Conservation (phyloP, 148 eudicot genomes). For the Rhododendron ovatum region DNA sequence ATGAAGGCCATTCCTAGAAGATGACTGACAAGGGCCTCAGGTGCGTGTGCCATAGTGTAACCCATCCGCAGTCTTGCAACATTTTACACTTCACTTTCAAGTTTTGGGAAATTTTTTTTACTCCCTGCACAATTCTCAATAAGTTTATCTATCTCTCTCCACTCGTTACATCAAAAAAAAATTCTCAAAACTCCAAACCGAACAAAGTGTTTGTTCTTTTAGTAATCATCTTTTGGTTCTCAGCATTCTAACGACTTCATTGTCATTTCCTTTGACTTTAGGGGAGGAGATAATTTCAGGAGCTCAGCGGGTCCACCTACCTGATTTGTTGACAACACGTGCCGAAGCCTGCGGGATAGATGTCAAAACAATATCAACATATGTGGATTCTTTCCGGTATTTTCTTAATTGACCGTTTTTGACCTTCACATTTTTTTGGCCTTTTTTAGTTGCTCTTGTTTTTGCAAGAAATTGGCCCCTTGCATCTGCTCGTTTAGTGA, state of each 20-base stretch:
- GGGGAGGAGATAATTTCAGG: constrained; percentile 97
- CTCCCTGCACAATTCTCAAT: too few species aligned
- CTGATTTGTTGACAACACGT: constrained; percentile 53
- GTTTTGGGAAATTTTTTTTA: too few species aligned
- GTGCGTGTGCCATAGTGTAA: background rate
- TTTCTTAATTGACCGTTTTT: background rate
- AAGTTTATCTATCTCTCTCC: too few species aligned
- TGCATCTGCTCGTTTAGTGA: background rate
- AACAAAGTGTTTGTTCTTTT: too few species aligned
- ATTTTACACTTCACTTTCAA: too few species aligned
- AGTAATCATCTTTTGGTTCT: background rate
- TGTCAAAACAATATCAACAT: constrained; percentile 57
- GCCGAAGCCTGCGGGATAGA: constrained; percentile 69
- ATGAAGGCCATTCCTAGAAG: background rate
- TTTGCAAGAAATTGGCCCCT: background rate
- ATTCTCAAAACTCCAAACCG: too few species aligned
- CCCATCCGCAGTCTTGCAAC: background rate
- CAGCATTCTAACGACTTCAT: background rate
- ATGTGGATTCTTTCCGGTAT: constrained; percentile 80
- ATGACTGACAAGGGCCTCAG: too few species aligned
- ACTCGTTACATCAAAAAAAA: too few species aligned
- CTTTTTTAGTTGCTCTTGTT: background rate
- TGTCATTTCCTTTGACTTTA: constrained; percentile 17
- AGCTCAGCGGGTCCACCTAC: constrained; percentile 88
- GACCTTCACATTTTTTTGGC: background rate